Conservation (phyloP, 2,329 filamentous ascomycete species). For the Arthroderma sp. region DNA sequence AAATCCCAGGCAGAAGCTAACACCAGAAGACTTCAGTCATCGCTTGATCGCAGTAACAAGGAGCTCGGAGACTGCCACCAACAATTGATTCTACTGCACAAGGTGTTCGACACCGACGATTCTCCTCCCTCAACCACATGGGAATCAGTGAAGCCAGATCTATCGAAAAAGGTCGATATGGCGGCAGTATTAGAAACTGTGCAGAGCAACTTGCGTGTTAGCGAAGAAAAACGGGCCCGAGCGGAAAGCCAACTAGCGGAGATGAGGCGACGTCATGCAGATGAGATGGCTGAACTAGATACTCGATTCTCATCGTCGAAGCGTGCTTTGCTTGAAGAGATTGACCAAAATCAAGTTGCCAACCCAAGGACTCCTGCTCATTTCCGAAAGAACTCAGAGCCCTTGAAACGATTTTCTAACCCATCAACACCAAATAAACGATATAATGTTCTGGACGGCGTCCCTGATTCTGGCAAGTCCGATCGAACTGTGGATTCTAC, state of each 20-base stretch:
- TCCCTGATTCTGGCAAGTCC: conserved; percentile 64
- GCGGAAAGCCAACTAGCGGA: conserved; percentile 74
- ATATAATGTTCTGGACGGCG: conserved; percentile 48
- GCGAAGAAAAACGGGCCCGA: conserved; percentile 64
- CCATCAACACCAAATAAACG: conserved; percentile 60
- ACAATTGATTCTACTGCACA: conserved; percentile 70
- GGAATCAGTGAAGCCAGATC: conserved; percentile 56
- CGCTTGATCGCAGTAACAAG: conserved; percentile 64
- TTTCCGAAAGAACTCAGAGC: conserved; percentile 47
- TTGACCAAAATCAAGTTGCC: conserved; percentile 68
- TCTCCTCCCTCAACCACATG: conserved; percentile 52
- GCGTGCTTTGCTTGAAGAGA: conserved; percentile 71
- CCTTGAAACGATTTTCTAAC: conserved; percentile 53
- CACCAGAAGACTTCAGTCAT: conserved; percentile 63
- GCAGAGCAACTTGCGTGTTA: conserved; percentile 76
- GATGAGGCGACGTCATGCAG: conserved; percentile 58
- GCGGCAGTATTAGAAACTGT: conserved; percentile 75
- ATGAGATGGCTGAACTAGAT: conserved; percentile 55
- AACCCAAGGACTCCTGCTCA: conserved; percentile 60
- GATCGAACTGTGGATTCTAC: conserved; percentile 75
- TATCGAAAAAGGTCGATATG: conserved; percentile 56
- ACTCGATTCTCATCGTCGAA: conserved; percentile 48
- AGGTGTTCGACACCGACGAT: conserved; percentile 68
- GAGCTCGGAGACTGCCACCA: conserved; percentile 69
- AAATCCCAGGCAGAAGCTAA: conserved; percentile 76